Evolutionary conservation across 306 rosid species (phyloP), one percentile per base, ranked within the genome.

Genomic region (Vigna mungo): DNA sequence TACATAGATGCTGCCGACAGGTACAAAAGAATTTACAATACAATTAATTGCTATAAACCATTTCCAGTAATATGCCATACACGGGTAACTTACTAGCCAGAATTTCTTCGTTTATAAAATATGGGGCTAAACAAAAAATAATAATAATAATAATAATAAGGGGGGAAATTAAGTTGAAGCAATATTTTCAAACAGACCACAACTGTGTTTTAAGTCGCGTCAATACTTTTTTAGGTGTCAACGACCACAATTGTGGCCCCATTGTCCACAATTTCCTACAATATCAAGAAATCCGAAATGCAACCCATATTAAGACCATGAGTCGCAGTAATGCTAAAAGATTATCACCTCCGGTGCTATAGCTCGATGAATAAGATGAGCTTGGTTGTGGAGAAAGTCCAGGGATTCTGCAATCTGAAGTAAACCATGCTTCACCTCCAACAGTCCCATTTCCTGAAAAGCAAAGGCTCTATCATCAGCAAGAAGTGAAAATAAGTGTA

Each of bases 341-440:
- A 32, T 32, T 7, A 60, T 60, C 23, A 95, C 99, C 97, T 95
- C 99, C 0, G 99, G 99, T 68, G 99, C 85, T 86, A 95, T 85
- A 55, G 97, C 91, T 51, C 93, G 91, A 85, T 95, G 99, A 82
- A 92, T 84, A 66, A 95, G 99, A 70, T 60, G 92, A 1, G 99
- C 99, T 61, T 95, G 93, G 80, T 85, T 92, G 80, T 95, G 99
- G 32, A 95, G 96, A 84, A 95, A 95, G 81, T 92, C 92, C 85
- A 95, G 86, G 20, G 99, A 84, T 80, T 95, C 99, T 17, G 97
- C 97, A 21, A 92, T 74, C 85, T 95, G 99, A 75, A 95, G 97
- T 86, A 95, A 89, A 68, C 99, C 98, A 81, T 95, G 99, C 80
- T 95, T 95, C 75, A 95, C 90, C 90, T 95, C 99, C 88, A 95